phyloP scores from a whole-genome alignment of 192 early-diverging fungal genomes.

The Spinellus fusiger region DNA sequence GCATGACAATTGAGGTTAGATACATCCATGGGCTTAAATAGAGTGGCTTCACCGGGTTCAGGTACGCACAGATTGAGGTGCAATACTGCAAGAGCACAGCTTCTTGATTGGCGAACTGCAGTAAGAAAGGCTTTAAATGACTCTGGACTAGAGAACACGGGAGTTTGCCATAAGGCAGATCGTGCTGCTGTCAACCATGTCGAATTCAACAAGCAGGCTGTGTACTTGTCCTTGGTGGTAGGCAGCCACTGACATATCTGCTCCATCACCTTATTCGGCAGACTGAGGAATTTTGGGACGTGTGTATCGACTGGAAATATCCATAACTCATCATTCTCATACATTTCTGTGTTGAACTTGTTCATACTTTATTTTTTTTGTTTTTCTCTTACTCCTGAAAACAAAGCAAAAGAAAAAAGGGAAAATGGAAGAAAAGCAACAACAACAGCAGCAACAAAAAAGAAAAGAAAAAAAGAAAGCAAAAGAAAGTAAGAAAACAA shows the following conservation, averaged over 20 bases:
- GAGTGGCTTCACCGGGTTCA: neutral
- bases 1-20: neutral
- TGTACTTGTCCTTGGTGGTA: slow-evolving; percentile 14
- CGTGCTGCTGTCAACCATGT: slow-evolving; percentile 26
- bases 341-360: neutral
- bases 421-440: too few relatives aligned
- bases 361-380: neutral
- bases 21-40: neutral
- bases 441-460: too few relatives aligned
- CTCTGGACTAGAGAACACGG: slow-evolving; percentile 20
- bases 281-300: neutral
- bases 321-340: slow-evolving; percentile 7
- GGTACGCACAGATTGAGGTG: slow-evolving; percentile 18
- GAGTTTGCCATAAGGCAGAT: slow-evolving; percentile 32
- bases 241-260: slow-evolving; percentile 21
- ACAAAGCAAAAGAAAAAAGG: too few relatives aligned
- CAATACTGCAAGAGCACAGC: slow-evolving; percentile 18
- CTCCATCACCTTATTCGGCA: slow-evolving; percentile 14
- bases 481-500: too few relatives aligned
- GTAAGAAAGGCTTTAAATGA: slow-evolving; percentile 23
- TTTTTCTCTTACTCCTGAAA: too few relatives aligned
- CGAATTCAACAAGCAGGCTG: slow-evolving; percentile 26
- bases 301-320: slow-evolving; percentile 8
- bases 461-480: too few relatives aligned
- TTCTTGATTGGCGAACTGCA: slow-evolving; percentile 1